A percentile compares a stretch with the other conserved stretches of the same genome.
Evolutionary conservation across 805 yeast species (phyloP).

Genomic region (Candida silvicultrix): DNA sequence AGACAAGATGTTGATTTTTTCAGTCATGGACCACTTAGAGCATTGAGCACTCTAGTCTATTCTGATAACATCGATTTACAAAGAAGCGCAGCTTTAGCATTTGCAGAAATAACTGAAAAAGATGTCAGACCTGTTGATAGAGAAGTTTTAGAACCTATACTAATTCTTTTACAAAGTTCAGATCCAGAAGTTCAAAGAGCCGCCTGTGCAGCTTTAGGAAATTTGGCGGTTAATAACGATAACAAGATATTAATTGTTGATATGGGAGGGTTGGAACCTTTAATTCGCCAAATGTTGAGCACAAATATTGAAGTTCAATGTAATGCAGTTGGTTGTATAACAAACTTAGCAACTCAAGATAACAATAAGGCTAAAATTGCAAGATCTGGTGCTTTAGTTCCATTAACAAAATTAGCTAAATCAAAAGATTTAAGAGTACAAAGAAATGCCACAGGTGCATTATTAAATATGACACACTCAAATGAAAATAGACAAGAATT

Average conservation of each 20-base stretch:
- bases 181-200: constrained; percentile 97
- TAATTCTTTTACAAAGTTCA: constrained; percentile 75
- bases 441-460: constrained; percentile 97
- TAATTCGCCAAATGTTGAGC: constrained; percentile 96
- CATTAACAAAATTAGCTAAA: constrained; percentile 89
- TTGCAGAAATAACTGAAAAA: constrained; percentile 97
- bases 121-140: constrained; percentile 87
- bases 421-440: constrained; percentile 94
- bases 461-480: constrained; percentile 96
- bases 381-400: constrained; percentile 90
- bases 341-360: constrained; percentile 96
- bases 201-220: constrained; percentile 98
- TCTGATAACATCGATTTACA: constrained; percentile 93
- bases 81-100: constrained; percentile 95
- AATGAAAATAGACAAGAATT: constrained; percentile 93
- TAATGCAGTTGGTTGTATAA: constrained; percentile 98
- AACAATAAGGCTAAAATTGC: constrained; percentile 96
- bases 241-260: constrained; percentile 91
- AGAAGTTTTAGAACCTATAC: constrained; percentile 89
- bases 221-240: constrained; percentile 92
- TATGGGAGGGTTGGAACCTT: constrained; percentile 96
- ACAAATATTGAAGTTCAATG: constrained; percentile 97
- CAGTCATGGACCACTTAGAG: constrained; percentile 76
- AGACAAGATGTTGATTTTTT: constrained; percentile 85
- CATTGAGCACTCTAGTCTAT: constrained; percentile 86